Evolutionary conservation across 1,284 basidiomycete genomes (phyloP).

Genomic region (Malassezia restricta): DNA sequence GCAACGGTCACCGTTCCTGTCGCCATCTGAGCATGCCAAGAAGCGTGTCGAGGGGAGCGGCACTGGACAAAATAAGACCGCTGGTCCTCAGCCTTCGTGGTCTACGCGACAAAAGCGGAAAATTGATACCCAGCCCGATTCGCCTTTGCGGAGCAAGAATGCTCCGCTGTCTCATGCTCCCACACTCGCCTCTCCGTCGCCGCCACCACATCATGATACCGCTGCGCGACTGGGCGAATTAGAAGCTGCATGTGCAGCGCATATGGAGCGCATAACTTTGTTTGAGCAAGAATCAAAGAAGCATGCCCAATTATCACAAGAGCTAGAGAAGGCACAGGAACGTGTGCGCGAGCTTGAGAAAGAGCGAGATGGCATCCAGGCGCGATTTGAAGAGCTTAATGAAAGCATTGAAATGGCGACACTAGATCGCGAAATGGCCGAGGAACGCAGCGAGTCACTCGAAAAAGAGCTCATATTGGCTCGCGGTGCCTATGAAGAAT

Average conservation of each 20-base stretch:
- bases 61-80: background rate
- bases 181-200: background rate
- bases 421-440: constrained; percentile 92
- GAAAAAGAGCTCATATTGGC: constrained; percentile 64
- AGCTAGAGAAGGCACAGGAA: background rate
- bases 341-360: background rate
- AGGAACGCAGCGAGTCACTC: constrained; percentile 74
- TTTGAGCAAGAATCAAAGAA: background rate
- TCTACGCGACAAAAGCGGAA: too few species aligned
- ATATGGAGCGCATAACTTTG: background rate
- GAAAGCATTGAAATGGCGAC: constrained; percentile 89
- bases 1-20: background rate
- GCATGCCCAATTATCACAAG: background rate
- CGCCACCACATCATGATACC: background rate
- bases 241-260: background rate
- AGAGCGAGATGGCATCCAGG: constrained; percentile 46
- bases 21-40: background rate
- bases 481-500: constrained; percentile 64
- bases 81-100: too few species aligned
- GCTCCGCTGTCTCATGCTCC: background rate
- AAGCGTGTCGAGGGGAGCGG: background rate
- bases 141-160: background rate
- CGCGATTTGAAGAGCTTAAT: constrained; percentile 56
- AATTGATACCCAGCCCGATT: background rate
- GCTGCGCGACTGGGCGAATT: background rate